Evolutionary conservation across 768 basidiomycete genomes (phyloP).

Genomic region (Rhodotorula paludigena): DNA sequence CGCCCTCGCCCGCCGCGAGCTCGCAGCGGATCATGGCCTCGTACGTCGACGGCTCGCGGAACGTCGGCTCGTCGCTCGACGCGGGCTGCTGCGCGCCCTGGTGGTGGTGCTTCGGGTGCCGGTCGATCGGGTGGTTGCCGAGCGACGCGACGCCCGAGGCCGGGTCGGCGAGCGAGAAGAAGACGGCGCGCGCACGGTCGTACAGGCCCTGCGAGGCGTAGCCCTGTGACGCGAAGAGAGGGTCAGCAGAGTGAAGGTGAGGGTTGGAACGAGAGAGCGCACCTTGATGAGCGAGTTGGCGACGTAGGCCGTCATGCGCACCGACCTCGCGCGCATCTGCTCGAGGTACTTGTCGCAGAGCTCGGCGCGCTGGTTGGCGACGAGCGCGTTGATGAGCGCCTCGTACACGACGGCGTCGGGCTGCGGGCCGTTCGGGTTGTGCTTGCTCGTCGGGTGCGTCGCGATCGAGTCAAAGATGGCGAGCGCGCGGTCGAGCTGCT

Average conservation of each 20-base stretch:
- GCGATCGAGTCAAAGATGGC: slow-evolving; percentile 70
- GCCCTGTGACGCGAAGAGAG: slow-evolving; percentile 53
- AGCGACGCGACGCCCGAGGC: slow-evolving; percentile 78
- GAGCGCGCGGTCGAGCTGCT: slow-evolving; percentile 71
- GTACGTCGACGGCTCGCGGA: slow-evolving; percentile 90
- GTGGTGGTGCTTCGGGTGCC: slow-evolving; percentile 46
- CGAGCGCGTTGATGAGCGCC: slow-evolving; percentile 77
- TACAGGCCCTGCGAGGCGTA: slow-evolving; percentile 66
- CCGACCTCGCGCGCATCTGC: slow-evolving; percentile 59
- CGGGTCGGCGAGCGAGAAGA: slow-evolving; percentile 74
- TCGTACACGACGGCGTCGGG: slow-evolving; percentile 86
- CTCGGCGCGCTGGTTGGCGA: slow-evolving; percentile 70
- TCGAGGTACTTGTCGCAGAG: slow-evolving; percentile 64
- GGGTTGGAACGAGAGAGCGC: neutral
- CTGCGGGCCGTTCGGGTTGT: slow-evolving; percentile 44
- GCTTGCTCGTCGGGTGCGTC: slow-evolving; percentile 52
- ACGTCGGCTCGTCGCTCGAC: slow-evolving; percentile 56
- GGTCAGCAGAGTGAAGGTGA: neutral
- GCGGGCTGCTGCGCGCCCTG: neutral
- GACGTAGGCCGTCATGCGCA: slow-evolving; percentile 92
- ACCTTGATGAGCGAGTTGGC: slow-evolving; percentile 62
- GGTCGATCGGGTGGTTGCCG: slow-evolving; percentile 75
- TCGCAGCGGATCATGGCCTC: slow-evolving; percentile 94
- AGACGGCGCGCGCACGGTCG: slow-evolving; percentile 66
- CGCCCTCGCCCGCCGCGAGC: slow-evolving; percentile 67